Base-by-base conservation (phyloP, 2,329 filamentous ascomycete species). In the Aspergillus brasiliensis region DNA sequence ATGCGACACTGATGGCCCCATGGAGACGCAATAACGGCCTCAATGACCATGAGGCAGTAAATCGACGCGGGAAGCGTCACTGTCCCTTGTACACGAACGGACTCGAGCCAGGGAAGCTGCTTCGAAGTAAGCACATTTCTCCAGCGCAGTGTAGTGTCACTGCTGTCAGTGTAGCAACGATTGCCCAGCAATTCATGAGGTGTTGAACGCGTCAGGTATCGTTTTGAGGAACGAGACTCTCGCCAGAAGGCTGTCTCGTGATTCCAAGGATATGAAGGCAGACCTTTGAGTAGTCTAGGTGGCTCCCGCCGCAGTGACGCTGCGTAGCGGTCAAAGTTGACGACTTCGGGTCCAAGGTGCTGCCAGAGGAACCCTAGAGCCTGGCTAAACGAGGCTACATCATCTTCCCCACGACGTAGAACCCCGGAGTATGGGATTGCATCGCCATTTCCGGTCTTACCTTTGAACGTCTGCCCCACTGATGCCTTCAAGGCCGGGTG, bases 401-500 rank as follows among this genome's bases (percentile, higher is more conserved):
- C 68, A 34, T 65, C 34, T 1, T 23, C 21, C 7, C 58, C 59
- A 2, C 68, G 61, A 8, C 15, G 13, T 27, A 69, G 21, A 10
- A 61, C 19, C 2, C 64, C 63, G 1, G 40, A 15, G 40, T 71
- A 67, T 1, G 64, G 60, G 11, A 63, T 8, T 4, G 11, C 5
- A 4, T 48, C 13, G 27, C 27, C 27, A 28, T 28, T 28, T 3
- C 52, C 54, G 17, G 42, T 19, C 10, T 34, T 46, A 3, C 59
- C 52, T 27, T 63, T 13, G 5, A 64, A 60, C 7, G 59, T 66
- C 21, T 70, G 53, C 13, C 47, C 28, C 5, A 65, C 51, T 13
- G 73, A 69, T 1, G 72, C 65, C 34, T 67, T 66, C 2, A 77
- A 55, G 1, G 71, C 71, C 1, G 71, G 65, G 56, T 77, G 73